A percentile compares a stretch with the other conserved stretches of the same genome.
These are phyloP conservation scores for Penicillium dipodomyicola DNA, from an alignment of 495 filamentous ascomycete species.

Conservation along the genomic window DNA sequence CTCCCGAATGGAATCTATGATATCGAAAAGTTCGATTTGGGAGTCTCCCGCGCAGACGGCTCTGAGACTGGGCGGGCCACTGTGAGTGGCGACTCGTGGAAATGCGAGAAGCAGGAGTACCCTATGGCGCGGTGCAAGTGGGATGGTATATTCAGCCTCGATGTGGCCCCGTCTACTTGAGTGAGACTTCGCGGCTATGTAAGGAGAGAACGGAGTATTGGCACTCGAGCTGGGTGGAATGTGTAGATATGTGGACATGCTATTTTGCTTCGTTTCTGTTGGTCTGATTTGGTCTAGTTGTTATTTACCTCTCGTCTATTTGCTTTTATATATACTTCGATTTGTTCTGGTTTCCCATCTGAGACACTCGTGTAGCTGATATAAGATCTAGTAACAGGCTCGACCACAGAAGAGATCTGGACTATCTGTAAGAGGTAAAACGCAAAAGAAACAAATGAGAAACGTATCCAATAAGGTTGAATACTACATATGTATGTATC, in stretches of 20 bases:
- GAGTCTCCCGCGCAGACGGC: slow-evolving; percentile 14
- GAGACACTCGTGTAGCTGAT: not conserved
- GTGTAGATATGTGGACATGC: not conserved
- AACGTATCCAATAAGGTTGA: not conserved
- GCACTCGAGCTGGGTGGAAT: slow-evolving; percentile 5
- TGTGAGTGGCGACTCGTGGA: slow-evolving; percentile 9
- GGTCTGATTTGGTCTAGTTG: not conserved
- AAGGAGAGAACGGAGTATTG: too few species aligned
- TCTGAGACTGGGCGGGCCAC: slow-evolving; percentile 1
- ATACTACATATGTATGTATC: too few species aligned
- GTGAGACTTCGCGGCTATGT: not conserved
- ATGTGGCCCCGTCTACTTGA: not conserved
- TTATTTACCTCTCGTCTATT: not conserved
- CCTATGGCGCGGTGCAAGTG: slow-evolving; percentile 12
- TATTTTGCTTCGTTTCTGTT: not conserved
- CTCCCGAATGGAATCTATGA: slow-evolving; percentile 21
- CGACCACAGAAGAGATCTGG: not conserved
- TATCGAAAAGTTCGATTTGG: slow-evolving; percentile 17
- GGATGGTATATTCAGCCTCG: slow-evolving; percentile 17
- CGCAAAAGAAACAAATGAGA: not conserved
- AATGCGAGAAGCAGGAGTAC: slow-evolving; percentile 13
- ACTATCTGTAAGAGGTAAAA: not conserved
- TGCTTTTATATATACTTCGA: not conserved
- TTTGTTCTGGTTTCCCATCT: not conserved
- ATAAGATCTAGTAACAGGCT: not conserved